Conservation (phyloP, 2,329 filamentous ascomycete species). For the Fusarium udum region DNA sequence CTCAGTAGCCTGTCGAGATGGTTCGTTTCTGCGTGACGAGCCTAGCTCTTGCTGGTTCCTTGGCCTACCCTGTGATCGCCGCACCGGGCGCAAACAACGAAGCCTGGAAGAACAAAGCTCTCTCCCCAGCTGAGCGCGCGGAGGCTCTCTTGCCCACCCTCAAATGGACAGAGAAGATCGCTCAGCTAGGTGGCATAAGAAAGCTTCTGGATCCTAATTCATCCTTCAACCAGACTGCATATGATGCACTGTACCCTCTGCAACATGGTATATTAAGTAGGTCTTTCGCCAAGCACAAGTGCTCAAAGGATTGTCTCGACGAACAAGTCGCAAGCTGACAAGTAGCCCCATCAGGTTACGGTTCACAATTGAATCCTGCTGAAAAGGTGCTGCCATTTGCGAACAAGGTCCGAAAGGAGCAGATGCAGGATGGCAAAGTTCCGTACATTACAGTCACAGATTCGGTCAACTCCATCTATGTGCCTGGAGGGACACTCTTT, state of each 20-base stretch:
- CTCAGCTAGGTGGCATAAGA: neutral
- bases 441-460: neutral
- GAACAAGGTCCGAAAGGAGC: neutral
- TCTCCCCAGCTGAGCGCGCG: neutral
- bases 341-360: neutral
- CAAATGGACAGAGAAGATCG: neutral
- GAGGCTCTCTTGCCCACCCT: neutral
- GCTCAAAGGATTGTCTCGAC: neutral
- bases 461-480: neutral
- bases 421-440: neutral
- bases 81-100: neutral
- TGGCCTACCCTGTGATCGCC: neutral
- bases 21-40: accelerated
- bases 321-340: neutral
- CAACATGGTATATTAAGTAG: neutral
- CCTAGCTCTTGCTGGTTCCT: neutral
- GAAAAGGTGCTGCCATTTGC: neutral
- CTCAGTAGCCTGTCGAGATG: neutral
- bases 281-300: neutral
- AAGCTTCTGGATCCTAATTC: neutral
- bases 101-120: neutral
- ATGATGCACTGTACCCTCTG: neutral
- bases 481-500: neutral
- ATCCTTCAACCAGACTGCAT: neutral
- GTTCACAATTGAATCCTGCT: neutral